These are phyloP conservation scores for Neopestalotiopsis clavispora DNA, from an alignment of 2,329 filamentous ascomycete genomes.

Conservation along the genomic window DNA sequence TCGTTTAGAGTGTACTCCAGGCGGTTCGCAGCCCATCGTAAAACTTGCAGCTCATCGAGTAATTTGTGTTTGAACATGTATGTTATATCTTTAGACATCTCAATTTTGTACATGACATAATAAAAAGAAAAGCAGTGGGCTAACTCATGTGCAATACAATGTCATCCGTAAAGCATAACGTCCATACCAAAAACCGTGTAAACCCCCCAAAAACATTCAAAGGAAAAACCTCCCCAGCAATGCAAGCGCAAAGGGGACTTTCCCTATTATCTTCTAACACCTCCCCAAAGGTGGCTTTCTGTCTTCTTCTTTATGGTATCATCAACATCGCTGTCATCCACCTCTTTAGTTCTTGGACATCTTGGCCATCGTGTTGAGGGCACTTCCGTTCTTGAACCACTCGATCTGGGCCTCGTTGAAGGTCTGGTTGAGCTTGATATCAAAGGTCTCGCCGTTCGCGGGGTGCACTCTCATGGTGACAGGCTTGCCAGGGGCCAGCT, in stretches of 20 bases:
- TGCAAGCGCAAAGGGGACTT: conserved; percentile 24
- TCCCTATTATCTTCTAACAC: conserved; percentile 26
- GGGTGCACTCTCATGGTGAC: conserved; percentile 92
- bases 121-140: conserved; percentile 35
- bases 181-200: conserved; percentile 36
- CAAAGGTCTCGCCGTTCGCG: conserved; percentile 80
- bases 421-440: conserved; percentile 87
- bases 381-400: conserved; percentile 99
- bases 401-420: conserved; percentile 98
- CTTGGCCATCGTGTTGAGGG: conserved; percentile 99
- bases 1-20: too few relatives aligned
- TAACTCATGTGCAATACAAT: conserved; percentile 31
- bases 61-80: neutral
- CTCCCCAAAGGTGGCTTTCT: conserved; percentile 13
- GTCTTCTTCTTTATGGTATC: conserved; percentile 16
- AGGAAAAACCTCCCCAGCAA: conserved; percentile 37
- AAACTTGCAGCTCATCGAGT: too few relatives aligned
- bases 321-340: conserved; percentile 11
- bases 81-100: conserved; percentile 31
- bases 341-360: conserved; percentile 33
- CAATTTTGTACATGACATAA: conserved; percentile 41
- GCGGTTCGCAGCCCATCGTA: too few relatives aligned
- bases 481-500: conserved; percentile 91
- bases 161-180: conserved; percentile 32
- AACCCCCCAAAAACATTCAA: conserved; percentile 33